Base-by-base conservation (phyloP, 148 eudicot genomes). In the Nepenthes gracilis region DNA sequence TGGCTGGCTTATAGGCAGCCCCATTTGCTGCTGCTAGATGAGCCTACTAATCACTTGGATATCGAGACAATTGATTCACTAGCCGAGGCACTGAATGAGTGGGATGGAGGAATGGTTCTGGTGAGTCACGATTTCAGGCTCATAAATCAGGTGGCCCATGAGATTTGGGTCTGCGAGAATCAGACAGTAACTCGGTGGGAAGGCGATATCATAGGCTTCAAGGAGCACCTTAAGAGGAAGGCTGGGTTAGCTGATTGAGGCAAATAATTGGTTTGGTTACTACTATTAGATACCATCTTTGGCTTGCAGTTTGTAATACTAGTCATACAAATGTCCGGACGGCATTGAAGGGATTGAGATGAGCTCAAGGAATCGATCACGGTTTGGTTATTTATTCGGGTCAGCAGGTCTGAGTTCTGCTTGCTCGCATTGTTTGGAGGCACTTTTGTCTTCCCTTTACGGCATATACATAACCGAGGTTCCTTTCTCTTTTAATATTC, bases 81-180 rank as follows among this genome's bases (percentile, higher is more conserved):
- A 60, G 98, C 94, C 1, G 94, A 88, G 80, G 98, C 98, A 0
- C 63, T 92, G 67, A 92, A 88, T 10, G 96, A 92, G 60, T 92
- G 96, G 98, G 98, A 92, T 62, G 98, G 96, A 7, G 96, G 98
- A 32, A 52, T 92, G 90, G 98, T 92, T 50, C 85, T 92, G 48
- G 98, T 92, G 54, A 88, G 98, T 59, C 98, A 92, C 5, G 98
- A 92, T 57, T 92, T 92, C 57, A 78, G 98, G 85, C 91, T 92
- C 40, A 92, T 92, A 14, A 92, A 88, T 75, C 96, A 92, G 81
- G 98, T 92, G 64, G 98, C 98, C 1, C 78, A 84, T 4, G 98
- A 92, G 81, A 88, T 92, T 40, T 92, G 96, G 98, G 98, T 92
- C 47, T 92, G 98, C 14, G 96, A 88, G 79, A 84, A 92, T 62